Base-by-base conservation (phyloP, 2,329 filamentous ascomycete species). In the Elsinoe australis region DNA sequence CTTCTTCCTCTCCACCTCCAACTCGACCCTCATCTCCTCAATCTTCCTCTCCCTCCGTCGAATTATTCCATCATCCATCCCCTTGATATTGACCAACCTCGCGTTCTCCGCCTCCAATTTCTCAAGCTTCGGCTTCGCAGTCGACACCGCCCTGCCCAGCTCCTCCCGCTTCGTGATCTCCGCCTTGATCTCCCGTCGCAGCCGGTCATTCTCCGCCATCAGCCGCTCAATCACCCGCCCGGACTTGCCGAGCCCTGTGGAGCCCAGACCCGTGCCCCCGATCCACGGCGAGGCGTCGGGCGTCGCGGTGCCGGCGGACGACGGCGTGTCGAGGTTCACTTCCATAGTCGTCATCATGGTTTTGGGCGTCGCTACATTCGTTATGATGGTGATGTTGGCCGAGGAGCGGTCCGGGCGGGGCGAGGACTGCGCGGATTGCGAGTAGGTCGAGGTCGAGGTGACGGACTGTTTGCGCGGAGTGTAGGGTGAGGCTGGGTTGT, bases 221-320 rank as follows among this genome's bases (percentile, higher is more conserved):
- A 92, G 75, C 59, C 80, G 79, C 66, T 92, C 87, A 64, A 92
- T 90, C 46, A 87, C 83, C 26, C 83, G 74, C 6, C 83, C 83
- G 7, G 82, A 86, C 69, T 87, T 87, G 34, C 83, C 83, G 29
- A 54, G 38, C 5, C 35, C 47, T 6, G 50, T 41, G 36, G 29
- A 52, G 5, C 50, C 52, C 8, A 54, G 50, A 8, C 52, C 52
- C 6, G 50, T 52, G 14, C 52, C 52, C n/a, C 52, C 52, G 7
- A 54, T 51, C 52, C 52, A 54, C 19, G 52, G 52, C 2, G 52
- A 50, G n/a, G 44, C 24, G 21, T 52, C 52, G 32, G 32, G 39
- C 6, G 39, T 44, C 31, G 22, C 22, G 10, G 50, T n/a, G n/a
- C n/a, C n/a, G n/a, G n/a, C 32, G 28, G 51, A 42, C 14, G 51